Evolutionary conservation across 805 yeast species (phyloP), one percentile per base, ranked within the genome.

Genomic region (Yamadazyma ubonensis): DNA sequence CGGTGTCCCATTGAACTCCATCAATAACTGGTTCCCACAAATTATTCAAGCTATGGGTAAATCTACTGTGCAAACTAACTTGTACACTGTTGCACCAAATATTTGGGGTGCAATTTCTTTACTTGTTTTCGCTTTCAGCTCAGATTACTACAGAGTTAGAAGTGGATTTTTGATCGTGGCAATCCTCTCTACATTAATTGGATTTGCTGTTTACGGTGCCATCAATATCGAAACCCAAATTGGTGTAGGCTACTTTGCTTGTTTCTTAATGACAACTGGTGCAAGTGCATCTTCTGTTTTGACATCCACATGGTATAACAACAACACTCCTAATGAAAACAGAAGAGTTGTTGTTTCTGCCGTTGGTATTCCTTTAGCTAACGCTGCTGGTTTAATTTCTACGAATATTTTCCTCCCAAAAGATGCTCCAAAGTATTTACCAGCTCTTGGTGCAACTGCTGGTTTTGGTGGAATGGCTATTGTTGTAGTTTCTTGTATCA

Each of bases 1-100:
- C 33, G 78, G 76, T 39, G 78, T 73, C 17, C 78, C 78, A 2
- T 53, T 73, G 23, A 70, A 69, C 43, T 70, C 75, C n/a, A 63
- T 69, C 42, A 66, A 67, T 40, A 71, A 68, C 51, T 71, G 75
- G 75, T 69, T 72, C 45, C 77, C 78, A 3, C 78, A 71, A 47
- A 67, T 67, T 43, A 57, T 67, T 37, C 54, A 52, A 19, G 54
- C 56, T 10, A 51, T 67, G 29, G 72, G 71, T 12, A 63, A 65
- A 36, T 65, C 71, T 2, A 57, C 68, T 1, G 71, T 67, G 12
- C 58, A 60, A 52, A 67, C 72, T 11, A 65, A 67, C 44, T 53
- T 67, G 33, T 64, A 55, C 48, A 63, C 78, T 10, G 75, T 73
- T 31, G 77, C 78, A 14, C 78, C 78, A 17, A 73, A 71, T 47